phyloP scores from a whole-genome alignment of 441 rosid genomes.

The Euphorbia schlechtendalii region DNA sequence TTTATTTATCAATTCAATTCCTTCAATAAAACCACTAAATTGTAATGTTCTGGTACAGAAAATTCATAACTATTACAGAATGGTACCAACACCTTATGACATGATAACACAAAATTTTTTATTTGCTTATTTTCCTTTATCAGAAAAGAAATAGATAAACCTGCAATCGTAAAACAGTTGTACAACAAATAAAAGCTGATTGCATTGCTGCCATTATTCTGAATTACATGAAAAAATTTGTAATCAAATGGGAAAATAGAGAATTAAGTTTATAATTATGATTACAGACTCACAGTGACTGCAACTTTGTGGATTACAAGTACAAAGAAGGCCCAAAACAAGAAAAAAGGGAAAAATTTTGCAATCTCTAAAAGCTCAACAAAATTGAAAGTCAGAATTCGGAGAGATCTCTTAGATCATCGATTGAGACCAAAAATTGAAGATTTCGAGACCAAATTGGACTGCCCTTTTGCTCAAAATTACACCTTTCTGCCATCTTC shows the following conservation, averaged over 20 bases:
- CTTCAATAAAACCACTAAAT: not conserved
- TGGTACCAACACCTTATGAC: not conserved
- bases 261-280: not conserved
- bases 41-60: too few relatives aligned
- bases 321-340: not conserved
- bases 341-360: not conserved
- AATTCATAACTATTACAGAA: not conserved
- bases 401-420: constrained; percentile 7
- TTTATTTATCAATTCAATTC: not conserved
- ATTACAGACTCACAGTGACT: not conserved
- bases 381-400: not conserved
- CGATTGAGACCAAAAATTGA: constrained; percentile 8
- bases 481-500: constrained; percentile 28
- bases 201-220: not conserved
- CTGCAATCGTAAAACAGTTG: not conserved
- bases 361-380: not conserved
- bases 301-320: constrained; percentile 2
- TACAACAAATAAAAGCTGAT: constrained; percentile 12
- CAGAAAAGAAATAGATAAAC: not conserved
- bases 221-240: not conserved
- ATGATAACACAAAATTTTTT: not conserved
- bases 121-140: too few relatives aligned
- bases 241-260: not conserved
- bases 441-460: constrained; percentile 34
- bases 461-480: constrained; percentile 31